phyloP scores from a whole-genome alignment of 768 basidiomycete genomes.

The Calocybe cyanea region DNA sequence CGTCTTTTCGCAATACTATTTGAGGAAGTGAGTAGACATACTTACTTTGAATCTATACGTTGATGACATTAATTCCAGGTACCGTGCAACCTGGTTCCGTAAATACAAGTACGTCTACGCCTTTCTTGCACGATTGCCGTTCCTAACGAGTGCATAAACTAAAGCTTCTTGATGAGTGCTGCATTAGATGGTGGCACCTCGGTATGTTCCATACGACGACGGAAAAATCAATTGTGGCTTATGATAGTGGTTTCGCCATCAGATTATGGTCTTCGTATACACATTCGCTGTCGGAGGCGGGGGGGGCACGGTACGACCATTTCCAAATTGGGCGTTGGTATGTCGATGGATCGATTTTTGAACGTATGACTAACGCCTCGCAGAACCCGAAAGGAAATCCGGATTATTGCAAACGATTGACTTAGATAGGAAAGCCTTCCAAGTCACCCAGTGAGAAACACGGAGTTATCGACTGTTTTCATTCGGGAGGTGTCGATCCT shows the following conservation, averaged over 20 bases:
- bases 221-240: neutral
- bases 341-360: neutral
- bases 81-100: constrained; percentile 43
- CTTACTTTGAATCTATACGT: neutral
- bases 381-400: constrained; percentile 22
- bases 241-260: neutral
- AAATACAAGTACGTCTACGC: constrained; percentile 36
- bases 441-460: too few relatives aligned
- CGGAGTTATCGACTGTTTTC: too few relatives aligned
- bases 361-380: neutral
- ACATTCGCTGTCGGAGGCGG: constrained; percentile 44
- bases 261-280: constrained; percentile 43
- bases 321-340: constrained; percentile 38
- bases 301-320: constrained; percentile 31
- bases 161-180: constrained; percentile 42
- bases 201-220: constrained; percentile 20
- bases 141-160: neutral
- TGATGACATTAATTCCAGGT: constrained; percentile 15
- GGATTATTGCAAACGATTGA: constrained; percentile 21
- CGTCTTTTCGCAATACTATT: constrained; percentile 44
- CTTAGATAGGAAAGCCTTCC: constrained; percentile 1
- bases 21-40: constrained; percentile 23
- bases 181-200: constrained; percentile 52
- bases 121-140: neutral
- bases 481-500: too few relatives aligned